Conservation (phyloP, 2,329 filamentous ascomycete species). For the Talaromyces rugulosus region DNA sequence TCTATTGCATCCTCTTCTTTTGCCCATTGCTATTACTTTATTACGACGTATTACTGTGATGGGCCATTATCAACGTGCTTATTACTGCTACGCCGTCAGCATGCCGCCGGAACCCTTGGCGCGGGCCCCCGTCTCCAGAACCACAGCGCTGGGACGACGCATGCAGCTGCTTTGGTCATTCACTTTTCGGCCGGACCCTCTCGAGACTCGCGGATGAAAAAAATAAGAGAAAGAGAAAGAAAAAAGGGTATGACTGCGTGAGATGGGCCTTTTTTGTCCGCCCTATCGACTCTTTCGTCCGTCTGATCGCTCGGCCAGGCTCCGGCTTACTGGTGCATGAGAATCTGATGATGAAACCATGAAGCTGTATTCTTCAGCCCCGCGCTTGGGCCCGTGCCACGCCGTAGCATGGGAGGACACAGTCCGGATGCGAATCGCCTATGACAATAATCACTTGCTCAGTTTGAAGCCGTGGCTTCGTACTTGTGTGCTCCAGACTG, state of each 20-base stretch:
- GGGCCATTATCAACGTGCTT: too few species aligned
- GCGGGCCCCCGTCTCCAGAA: not conserved
- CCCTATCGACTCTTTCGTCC: not conserved
- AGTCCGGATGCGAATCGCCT: not conserved
- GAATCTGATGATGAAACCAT: not conserved
- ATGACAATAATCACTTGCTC: too few species aligned
- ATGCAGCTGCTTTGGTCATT: not conserved
- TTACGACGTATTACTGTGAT: too few species aligned
- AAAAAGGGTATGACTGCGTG: too few species aligned
- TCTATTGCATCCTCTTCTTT: too few species aligned
- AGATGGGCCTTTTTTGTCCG: not conserved
- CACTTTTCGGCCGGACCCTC: not conserved
- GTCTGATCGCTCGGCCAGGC: not conserved
- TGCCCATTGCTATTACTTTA: not conserved
- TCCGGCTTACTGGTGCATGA: not conserved
- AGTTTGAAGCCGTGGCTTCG: too few species aligned
- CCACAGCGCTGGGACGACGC: not conserved
- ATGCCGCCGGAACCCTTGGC: too few species aligned
- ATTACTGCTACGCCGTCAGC: too few species aligned
- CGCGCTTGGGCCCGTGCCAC: not conserved
- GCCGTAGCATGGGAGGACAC: not conserved
- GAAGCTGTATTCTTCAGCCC: not conserved
- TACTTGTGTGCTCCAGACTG: too few species aligned
- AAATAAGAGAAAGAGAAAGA: not conserved
- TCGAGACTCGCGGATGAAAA: not conserved